Conservation (phyloP, 345 rosid species). For the Ceriops tagal region DNA sequence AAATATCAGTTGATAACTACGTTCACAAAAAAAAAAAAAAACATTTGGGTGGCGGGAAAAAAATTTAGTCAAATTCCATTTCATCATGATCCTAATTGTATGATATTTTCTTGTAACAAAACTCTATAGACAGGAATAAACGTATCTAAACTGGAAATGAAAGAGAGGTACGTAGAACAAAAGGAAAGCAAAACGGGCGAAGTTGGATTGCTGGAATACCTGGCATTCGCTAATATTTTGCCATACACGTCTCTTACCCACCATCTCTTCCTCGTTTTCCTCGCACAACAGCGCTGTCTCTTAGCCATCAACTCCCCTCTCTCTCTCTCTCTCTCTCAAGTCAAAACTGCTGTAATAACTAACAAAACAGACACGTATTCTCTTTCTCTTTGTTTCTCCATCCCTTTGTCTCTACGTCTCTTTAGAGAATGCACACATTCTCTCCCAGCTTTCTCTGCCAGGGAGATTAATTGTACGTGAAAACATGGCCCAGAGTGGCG, state of each 20-base stretch:
- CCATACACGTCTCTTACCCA: background rate
- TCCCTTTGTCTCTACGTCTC: constrained; percentile 12
- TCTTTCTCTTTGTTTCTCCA: constrained; percentile 10
- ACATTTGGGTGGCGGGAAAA: too few relatives aligned
- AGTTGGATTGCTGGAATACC: too few relatives aligned
- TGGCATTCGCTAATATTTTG: background rate
- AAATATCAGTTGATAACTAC: too few relatives aligned
- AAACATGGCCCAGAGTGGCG: constrained; percentile 44
- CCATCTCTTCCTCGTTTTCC: constrained; percentile 8
- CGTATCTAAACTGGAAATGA: background rate
- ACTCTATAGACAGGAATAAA: too few relatives aligned
- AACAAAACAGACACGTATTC: background rate
- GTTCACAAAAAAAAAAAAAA: too few relatives aligned
- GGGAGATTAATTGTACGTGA: background rate
- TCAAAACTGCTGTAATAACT: background rate
- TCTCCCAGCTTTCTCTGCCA: constrained; percentile 32
- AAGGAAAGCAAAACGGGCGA: too few relatives aligned
- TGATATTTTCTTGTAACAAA: too few relatives aligned
- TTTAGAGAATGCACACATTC: constrained; percentile 30
- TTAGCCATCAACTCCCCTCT: background rate
- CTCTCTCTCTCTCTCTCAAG: background rate
- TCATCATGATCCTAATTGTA: too few relatives aligned
- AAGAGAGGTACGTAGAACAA: too few relatives aligned
- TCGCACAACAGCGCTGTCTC: constrained; percentile 5
- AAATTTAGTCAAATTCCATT: too few relatives aligned